Conservation (phyloP, 1,284 basidiomycete species). For the Ceratobasidium sp. region DNA sequence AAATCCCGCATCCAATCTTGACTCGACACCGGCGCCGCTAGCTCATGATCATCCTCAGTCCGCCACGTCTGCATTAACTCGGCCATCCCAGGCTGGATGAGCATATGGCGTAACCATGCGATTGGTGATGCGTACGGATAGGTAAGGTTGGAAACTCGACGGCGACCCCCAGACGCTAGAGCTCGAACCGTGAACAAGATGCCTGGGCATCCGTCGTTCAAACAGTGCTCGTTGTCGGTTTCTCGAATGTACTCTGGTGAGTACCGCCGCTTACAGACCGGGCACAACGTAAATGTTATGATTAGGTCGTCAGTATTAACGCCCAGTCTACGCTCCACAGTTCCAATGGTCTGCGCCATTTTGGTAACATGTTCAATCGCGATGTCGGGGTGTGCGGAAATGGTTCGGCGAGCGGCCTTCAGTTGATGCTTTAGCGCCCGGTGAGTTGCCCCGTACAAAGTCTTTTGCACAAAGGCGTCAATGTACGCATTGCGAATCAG, state of each 20-base stretch:
- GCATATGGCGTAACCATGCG: slow-evolving; percentile 8
- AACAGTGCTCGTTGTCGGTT: background rate
- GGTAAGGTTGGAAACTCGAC: background rate
- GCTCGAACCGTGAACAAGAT: background rate
- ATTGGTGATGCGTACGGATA: slow-evolving; percentile 30
- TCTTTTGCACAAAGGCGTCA: slow-evolving; percentile 17
- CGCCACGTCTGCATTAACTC: slow-evolving; percentile 32
- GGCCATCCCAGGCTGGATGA: slow-evolving; percentile 10
- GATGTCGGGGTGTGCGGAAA: background rate
- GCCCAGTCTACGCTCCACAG: slow-evolving; percentile 6
- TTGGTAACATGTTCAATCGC: background rate
- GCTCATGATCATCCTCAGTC: background rate
- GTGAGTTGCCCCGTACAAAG: slow-evolving; percentile 18
- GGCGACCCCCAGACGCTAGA: slow-evolving; percentile 3
- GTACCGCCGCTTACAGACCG: background rate
- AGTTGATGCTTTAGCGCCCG: slow-evolving; percentile 26
- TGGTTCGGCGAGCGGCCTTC: background rate
- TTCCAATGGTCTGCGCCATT: slow-evolving; percentile 25
- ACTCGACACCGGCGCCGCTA: background rate
- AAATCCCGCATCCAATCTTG: slow-evolving; percentile 11
- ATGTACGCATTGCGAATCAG: slow-evolving; percentile 20
- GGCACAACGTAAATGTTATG: slow-evolving; percentile 19
- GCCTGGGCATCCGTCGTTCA: slow-evolving; percentile 5
- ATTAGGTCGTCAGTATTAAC: slow-evolving; percentile 8
- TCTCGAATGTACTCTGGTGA: slow-evolving; percentile 16